phyloP scores from a whole-genome alignment of 108 stramenopile genomes.

The Fragilaria crotonensis region DNA sequence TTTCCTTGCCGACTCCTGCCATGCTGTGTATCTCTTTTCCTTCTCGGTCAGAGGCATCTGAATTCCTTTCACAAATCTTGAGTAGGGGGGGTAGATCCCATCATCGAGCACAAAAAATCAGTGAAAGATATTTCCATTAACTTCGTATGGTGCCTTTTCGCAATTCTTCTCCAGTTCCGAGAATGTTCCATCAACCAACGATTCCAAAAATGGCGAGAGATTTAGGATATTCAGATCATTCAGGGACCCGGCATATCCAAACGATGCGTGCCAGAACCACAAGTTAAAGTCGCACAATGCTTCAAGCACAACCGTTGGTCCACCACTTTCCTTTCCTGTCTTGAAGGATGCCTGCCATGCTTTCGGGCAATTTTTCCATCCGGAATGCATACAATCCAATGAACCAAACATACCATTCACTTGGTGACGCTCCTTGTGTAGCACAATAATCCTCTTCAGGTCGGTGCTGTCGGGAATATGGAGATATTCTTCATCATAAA shows the following conservation, averaged over 20 bases:
- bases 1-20: too few relatives aligned
- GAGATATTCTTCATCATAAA: too few relatives aligned
- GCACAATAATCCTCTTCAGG: too few relatives aligned
- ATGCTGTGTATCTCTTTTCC: too few relatives aligned
- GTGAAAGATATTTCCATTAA: too few relatives aligned
- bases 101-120: too few relatives aligned
- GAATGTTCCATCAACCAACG: conserved; percentile 6
- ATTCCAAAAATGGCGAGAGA: background rate
- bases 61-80: too few relatives aligned
- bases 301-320: conserved; percentile 10
- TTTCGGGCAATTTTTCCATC: conserved; percentile 19
- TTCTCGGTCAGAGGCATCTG: too few relatives aligned
- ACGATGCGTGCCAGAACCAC: conserved; percentile 1
- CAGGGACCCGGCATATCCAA: conserved; percentile 5
- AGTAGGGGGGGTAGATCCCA: too few relatives aligned
- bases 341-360: conserved; percentile 8
- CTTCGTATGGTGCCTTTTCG: too few relatives aligned
- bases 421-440: conserved; percentile 1
- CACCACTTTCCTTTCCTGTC: background rate
- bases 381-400: conserved; percentile 13
- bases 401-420: conserved; percentile 9
- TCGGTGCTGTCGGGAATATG: too few relatives aligned
- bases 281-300: conserved; percentile 7
- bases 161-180: background rate
- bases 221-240: conserved; percentile 13